Percentiles rank a stretch among this genome's conserved stretches.
These are phyloP conservation scores for Raffaelea albimanens DNA, from an alignment of 2,329 filamentous ascomycete species.

Conservation along the genomic window DNA sequence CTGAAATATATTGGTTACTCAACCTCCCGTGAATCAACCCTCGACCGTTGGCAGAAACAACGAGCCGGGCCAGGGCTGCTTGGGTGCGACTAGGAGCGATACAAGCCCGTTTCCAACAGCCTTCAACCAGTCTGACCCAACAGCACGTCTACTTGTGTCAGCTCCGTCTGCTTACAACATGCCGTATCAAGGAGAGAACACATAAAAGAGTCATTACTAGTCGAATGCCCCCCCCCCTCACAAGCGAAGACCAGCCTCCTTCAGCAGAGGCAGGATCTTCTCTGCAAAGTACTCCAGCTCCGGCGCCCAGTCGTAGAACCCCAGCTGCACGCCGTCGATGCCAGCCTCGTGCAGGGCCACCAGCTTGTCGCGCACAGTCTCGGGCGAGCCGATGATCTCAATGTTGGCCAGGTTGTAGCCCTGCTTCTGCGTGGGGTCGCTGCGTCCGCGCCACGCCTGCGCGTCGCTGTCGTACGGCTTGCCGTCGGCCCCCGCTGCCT, in stretches of 20 bases:
- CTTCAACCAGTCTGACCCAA: too few species aligned
- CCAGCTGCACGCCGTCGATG: conserved; percentile 15
- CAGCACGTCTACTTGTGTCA: too few species aligned
- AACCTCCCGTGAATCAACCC: too few species aligned
- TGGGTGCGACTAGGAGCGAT: too few species aligned
- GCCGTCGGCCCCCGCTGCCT: conserved; percentile 3
- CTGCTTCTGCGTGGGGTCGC: conserved; percentile 13
- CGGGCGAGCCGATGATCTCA: conserved; percentile 15
- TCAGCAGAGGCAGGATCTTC: conserved; percentile 14
- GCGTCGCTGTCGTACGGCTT: conserved; percentile 15
- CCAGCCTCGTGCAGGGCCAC: conserved; percentile 13
- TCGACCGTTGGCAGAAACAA: too few species aligned
- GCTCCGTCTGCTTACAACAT: too few species aligned
- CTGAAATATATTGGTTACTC: too few species aligned
- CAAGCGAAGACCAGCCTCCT: conserved; percentile 9
- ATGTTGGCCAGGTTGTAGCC: conserved; percentile 11
- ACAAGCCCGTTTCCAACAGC: too few species aligned
- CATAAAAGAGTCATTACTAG: too few species aligned
- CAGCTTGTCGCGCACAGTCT: conserved; percentile 14
- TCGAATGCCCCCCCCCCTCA: too few species aligned
- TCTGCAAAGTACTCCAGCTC: conserved; percentile 14
- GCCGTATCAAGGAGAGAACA: too few species aligned
- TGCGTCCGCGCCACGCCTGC: conserved; percentile 15
- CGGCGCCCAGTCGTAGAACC: conserved; percentile 14
- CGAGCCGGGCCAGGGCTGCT: too few species aligned